Conservation (phyloP, 768 basidiomycete genomes). For the Russula sp. region DNA sequence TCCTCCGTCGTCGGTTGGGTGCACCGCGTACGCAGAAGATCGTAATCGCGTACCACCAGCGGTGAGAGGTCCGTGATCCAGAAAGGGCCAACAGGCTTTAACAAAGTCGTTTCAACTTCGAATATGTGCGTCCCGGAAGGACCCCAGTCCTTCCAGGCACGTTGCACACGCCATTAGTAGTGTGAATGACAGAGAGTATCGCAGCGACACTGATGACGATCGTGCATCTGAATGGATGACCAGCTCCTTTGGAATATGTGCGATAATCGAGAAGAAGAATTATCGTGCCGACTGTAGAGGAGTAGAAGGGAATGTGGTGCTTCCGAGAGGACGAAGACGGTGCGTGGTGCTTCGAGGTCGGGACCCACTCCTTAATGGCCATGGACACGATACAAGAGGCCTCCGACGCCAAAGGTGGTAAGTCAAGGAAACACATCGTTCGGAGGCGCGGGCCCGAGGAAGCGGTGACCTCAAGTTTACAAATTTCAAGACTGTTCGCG, state of each 20-base stretch:
- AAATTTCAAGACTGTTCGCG: slow-evolving; percentile 6
- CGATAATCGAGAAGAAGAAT: slow-evolving; percentile 3
- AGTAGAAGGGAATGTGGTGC: slow-evolving; percentile 6
- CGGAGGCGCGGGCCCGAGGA: background rate
- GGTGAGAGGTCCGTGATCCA: background rate
- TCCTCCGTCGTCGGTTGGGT: background rate
- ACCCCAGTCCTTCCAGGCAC: slow-evolving; percentile 1
- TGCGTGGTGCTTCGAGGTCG: background rate
- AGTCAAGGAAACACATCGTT: slow-evolving; percentile 5
- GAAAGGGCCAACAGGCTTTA: background rate
- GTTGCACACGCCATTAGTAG: background rate
- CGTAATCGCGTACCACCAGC: background rate
- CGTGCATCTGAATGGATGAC: background rate
- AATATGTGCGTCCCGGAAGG: background rate
- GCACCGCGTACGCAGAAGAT: background rate
- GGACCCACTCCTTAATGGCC: slow-evolving; percentile 8
- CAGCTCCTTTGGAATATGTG: background rate
- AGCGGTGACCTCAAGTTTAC: slow-evolving; percentile 1
- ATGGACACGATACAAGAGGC: background rate
- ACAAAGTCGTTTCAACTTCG: background rate
- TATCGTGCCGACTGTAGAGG: slow-evolving; percentile 4
- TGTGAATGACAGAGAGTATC: background rate
- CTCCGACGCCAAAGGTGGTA: slow-evolving; percentile 1
- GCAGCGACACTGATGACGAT: background rate
- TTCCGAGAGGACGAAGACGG: background rate